These are phyloP conservation scores for Artomyces pyxidatus DNA, from an alignment of 768 basidiomycete species.

Conservation along the genomic window DNA sequence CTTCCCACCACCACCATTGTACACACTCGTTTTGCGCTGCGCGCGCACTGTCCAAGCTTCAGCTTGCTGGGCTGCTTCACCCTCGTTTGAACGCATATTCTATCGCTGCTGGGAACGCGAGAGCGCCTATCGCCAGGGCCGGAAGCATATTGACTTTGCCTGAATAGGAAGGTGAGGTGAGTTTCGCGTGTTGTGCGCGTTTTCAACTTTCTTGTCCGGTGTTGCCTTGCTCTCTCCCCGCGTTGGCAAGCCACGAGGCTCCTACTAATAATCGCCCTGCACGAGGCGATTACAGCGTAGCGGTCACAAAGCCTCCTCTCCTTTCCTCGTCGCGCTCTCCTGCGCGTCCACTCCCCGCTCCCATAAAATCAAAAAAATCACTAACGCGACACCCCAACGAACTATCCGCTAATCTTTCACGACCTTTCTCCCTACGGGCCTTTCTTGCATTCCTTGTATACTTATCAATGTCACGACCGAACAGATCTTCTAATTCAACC, in stretches of 20 bases:
- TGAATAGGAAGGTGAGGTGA: background rate
- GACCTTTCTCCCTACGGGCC: background rate
- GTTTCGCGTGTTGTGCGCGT: background rate
- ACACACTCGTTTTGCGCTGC: background rate
- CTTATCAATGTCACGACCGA: slow-evolving; percentile 1
- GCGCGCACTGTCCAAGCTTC: background rate
- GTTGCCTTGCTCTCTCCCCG: background rate
- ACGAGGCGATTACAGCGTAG: background rate
- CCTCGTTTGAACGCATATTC: background rate
- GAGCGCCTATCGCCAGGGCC: background rate
- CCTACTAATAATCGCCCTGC: background rate
- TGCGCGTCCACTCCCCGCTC: background rate
- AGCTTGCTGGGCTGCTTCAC: background rate
- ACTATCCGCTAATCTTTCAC: background rate
- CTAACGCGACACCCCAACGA: background rate
- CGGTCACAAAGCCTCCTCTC: background rate
- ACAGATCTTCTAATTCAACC: slow-evolving; percentile 1
- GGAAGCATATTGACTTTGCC: background rate
- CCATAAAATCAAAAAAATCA: slow-evolving; percentile 1
- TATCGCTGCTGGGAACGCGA: background rate
- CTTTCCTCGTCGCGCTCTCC: background rate
- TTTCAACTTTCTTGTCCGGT: background rate
- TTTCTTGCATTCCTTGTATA: background rate
- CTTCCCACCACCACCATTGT: background rate
- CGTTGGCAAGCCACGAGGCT: slow-evolving; percentile 4